A percentile compares a stretch with the other conserved stretches of the same genome.
These are phyloP conservation scores for Venturiaceae sp. DNA, from an alignment of 2,329 filamentous ascomycete species.

Conservation along the genomic window DNA sequence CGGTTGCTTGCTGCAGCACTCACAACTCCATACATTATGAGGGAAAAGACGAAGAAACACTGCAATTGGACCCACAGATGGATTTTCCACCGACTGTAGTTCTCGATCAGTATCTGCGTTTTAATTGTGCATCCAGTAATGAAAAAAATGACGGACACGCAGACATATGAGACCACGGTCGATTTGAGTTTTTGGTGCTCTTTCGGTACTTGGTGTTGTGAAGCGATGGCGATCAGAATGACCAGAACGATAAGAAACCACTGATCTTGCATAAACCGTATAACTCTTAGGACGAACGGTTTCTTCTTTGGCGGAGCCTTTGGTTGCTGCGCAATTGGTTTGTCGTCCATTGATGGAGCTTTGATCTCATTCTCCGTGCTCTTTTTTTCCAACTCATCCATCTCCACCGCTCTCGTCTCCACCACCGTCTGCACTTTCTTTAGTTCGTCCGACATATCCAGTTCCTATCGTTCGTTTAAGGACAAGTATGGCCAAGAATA, in stretches of 20 bases:
- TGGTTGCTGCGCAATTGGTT: background rate
- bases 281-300: background rate
- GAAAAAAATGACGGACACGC: constrained; percentile 60
- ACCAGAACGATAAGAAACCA: constrained; percentile 57
- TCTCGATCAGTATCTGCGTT: constrained; percentile 48
- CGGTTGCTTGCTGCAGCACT: constrained; percentile 40
- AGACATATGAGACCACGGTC: constrained; percentile 53
- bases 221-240: constrained; percentile 41
- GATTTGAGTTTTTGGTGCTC: constrained; percentile 41
- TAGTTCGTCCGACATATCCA: background rate
- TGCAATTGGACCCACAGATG: constrained; percentile 58
- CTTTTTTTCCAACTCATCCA: background rate
- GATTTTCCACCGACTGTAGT: constrained; percentile 57
- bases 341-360: background rate
- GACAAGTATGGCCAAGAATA: background rate
- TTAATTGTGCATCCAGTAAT: constrained; percentile 62
- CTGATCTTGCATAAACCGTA: constrained; percentile 26
- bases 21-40: constrained; percentile 48
- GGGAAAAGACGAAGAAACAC: constrained; percentile 57
- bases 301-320: background rate
- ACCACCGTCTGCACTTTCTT: background rate
- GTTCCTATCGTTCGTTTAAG: background rate
- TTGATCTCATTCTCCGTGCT: background rate
- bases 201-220: constrained; percentile 45
- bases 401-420: background rate